Evolutionary conservation across 129 eudicot genomes (phyloP), one percentile per base, ranked within the genome.

Genomic region (Flaveria brownii): DNA sequence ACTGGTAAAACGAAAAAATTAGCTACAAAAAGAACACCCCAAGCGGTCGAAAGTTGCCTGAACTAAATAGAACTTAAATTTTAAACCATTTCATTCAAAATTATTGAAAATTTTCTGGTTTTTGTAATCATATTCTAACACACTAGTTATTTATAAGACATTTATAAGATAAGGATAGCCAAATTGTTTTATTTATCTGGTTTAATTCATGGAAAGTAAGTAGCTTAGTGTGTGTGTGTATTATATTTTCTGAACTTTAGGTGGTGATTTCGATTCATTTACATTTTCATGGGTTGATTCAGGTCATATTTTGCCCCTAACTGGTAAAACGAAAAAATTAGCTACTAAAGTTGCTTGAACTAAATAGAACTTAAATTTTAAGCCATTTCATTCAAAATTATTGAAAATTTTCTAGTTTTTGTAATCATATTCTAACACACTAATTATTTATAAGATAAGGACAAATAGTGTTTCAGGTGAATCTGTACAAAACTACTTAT

Each of bases 101-200:
- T 30, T 63, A 30, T 30, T 63, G 5, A 36, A 30, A 63, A 2
- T 15, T 28, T 43, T 30, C 2, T 63, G 16, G 1, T 5, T 62
- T 14, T 62, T 14, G 20, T 15, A 62, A 62, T 62, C 22, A 62
- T 62, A 30, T 62, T 26, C 1, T 56, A 25, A 11, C 42, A 25
- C 70, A n/a, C 70, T 18, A 36, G 5, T 36, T 33, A 33, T 65
- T 33, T 8, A 62, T 16, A 30, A 6, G 22, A 30, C 12, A 30
- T 63, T 16, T 15, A 63, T 6, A 65, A 33, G 14, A 16, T n/a
- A 7, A 36, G 70, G 49, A 20, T 20, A 16, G 99, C 96, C n/a
- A 95, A 91, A 42, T 75, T 95, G 65, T 95, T 95, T 80, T 91
- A 95, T 86, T 73, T 95, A 76, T 95, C 99, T 74, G 99, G 99